Evolutionary conservation across 148 eudicot species (phyloP).

Genomic region (Beta vulgaris): DNA sequence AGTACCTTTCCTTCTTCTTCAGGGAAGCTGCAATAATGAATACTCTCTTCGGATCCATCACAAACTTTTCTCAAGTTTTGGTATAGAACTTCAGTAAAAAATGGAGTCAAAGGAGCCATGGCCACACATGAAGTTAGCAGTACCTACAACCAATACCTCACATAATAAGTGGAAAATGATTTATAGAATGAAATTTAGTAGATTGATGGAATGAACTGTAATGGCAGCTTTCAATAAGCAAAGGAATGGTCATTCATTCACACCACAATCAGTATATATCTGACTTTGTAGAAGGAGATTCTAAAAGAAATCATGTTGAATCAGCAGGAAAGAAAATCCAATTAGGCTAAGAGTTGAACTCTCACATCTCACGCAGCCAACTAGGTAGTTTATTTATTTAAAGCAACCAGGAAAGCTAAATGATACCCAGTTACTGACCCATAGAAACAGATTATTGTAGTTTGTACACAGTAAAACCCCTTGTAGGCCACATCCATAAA

Average conservation of each 20-base stretch:
- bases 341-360: not conserved
- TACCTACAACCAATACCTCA: slow-evolving; percentile 43
- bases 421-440: not conserved
- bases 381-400: not conserved
- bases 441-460: not conserved
- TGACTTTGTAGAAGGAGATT: not conserved
- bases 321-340: not conserved
- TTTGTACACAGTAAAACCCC: not conserved
- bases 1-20: slow-evolving; percentile 75
- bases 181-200: not conserved
- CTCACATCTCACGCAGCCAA: not conserved
- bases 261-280: not conserved
- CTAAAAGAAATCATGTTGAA: not conserved
- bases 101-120: slow-evolving; percentile 98
- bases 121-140: slow-evolving; percentile 84
- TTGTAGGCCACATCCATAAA: not conserved
- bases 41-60: slow-evolving; percentile 75
- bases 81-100: slow-evolving; percentile 89
- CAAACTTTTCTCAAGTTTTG: slow-evolving; percentile 74
- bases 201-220: not conserved
- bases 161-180: not conserved
- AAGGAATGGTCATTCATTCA: not conserved
- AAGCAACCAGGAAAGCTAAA: not conserved
- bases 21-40: slow-evolving; percentile 87
- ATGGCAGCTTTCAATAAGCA: not conserved